Base-by-base conservation (phyloP, 352 stramenopile species). In the Globisporangium solare region DNA sequence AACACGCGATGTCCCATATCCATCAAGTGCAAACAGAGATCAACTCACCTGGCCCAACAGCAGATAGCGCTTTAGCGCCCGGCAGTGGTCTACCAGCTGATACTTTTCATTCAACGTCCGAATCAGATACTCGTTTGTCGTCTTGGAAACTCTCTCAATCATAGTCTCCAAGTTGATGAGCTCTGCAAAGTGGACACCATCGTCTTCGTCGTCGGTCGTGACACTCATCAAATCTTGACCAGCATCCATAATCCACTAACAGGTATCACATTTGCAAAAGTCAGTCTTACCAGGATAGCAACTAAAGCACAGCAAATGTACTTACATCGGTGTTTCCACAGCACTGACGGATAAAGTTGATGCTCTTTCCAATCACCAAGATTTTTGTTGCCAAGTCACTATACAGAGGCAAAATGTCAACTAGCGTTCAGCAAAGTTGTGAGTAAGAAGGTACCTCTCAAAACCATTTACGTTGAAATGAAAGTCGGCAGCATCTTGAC, bases 311-410 rank as follows among this genome's bases (percentile, higher is more conserved):
- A 21, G 6, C 7, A 51, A 1, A 22, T n/a, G 15, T 17, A 70
- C 71, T 46, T 56, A 91, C 96, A 63, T 96, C 84, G 35, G 78
- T 85, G 67, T 98, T 93, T 12, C 86, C 77, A 50, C 97, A 97
- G 74, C 94, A 98, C 47, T 90, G 75, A 17, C 96, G 87, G 68
- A 99, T 98, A 54, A 99, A 99, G 76, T 99, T 99, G 64, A 99
- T 99, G 43, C 93, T 97, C 68, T 99, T 99, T 40, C 97, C 97
- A 42, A 99, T 96, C 21, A 97, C 75, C 20, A 99, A 70, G 47
- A 98, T 97, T 39, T 96, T 96, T 21, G 90, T 78, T 2, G 96
- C 95, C 13, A 99, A 71, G 12, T 95, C 86, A 42, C 83, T 95
- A 58, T 35, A 32, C 40, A n/a, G 52, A 1, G n/a, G 20, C 3